Evolutionary conservation across 1,139 yeast species (phyloP), one percentile per base, ranked within the genome.

Genomic region (Geotrichum candidum): DNA sequence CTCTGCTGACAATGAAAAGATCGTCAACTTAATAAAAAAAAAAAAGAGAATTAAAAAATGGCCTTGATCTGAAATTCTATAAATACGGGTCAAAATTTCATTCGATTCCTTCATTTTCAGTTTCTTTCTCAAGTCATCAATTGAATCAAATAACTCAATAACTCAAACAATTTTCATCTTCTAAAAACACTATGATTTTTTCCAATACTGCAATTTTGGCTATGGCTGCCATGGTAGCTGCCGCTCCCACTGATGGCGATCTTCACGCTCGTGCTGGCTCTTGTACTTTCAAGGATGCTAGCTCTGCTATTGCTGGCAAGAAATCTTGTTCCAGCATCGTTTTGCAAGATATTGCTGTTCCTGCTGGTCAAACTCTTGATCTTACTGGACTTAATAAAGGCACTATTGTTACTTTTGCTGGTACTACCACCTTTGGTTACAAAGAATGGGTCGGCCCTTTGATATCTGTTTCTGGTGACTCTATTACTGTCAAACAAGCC

Each of bases 381-480:
- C 52, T 57, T 11, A 51, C 55, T n/a, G 52, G 52, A 9, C 51
- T 57, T 13, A 38, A 22, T 7, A 9, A 15, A 27, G 59, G 59
- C 18, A 52, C 59, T 27, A 25, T 51, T 41, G 59, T 57, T 27
- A 57, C 29, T 27, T 57, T 57, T 41, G 35, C 51, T 15, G 59
- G 59, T 38, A 57, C 56, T 22, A 57, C 59, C 46, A 51, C 55
- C 5, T 57, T 54, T 45, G 57, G 57, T 45, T 54, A 54, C 51
- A 15, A 41, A 23, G 51, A 41, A 25, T 56, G 59, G 59, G 56
- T 13, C 1, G 59, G 59, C 23, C 59, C 59, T 41, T 29, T 57
- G 29, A 57, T 57, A 6, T 25, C 51, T 11, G 59, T 52, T 15
- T 57, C 59, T 10, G 59, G 59, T 38, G 38, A 45, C 45, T 18